Conservation (phyloP, 1,284 basidiomycete genomes). For the Bjerkandera adusta region DNA sequence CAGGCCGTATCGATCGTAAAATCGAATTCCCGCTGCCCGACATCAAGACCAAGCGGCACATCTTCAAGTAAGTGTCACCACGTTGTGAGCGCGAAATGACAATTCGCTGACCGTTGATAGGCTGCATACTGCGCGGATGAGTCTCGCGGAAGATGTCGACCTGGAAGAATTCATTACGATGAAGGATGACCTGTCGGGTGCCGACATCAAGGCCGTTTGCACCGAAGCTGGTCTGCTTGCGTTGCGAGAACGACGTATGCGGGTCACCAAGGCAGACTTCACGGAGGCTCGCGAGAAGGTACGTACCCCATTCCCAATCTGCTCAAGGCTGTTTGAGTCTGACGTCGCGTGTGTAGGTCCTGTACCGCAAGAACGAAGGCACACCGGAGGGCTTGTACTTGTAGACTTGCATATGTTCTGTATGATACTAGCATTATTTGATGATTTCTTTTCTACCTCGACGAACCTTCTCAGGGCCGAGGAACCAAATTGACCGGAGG, state of each 20-base stretch:
- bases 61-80: slow-evolving; percentile 71
- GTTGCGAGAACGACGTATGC: slow-evolving; percentile 93
- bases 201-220: slow-evolving; percentile 98
- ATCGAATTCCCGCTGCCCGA: slow-evolving; percentile 96
- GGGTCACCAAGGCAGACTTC: slow-evolving; percentile 93
- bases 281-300: slow-evolving; percentile 88
- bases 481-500: too few relatives aligned
- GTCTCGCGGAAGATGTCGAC: slow-evolving; percentile 87
- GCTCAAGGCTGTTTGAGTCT: slow-evolving; percentile 8
- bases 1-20: slow-evolving; percentile 98
- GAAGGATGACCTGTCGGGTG: slow-evolving; percentile 96
- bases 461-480: too few relatives aligned
- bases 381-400: slow-evolving; percentile 84
- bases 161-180: slow-evolving; percentile 95
- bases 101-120: slow-evolving; percentile 36
- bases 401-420: slow-evolving; percentile 31
- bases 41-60: slow-evolving; percentile 96
- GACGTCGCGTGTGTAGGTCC: slow-evolving; percentile 46
- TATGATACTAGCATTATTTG: background rate
- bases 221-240: slow-evolving; percentile 97
- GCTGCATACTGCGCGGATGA: slow-evolving; percentile 97
- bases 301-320: slow-evolving; percentile 18
- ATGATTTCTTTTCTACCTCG: too few relatives aligned
- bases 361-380: slow-evolving; percentile 94
- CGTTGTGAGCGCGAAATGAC: slow-evolving; percentile 3